Conservation (phyloP, 164 flowering plant genomes). For the Magnolia sinica region DNA sequence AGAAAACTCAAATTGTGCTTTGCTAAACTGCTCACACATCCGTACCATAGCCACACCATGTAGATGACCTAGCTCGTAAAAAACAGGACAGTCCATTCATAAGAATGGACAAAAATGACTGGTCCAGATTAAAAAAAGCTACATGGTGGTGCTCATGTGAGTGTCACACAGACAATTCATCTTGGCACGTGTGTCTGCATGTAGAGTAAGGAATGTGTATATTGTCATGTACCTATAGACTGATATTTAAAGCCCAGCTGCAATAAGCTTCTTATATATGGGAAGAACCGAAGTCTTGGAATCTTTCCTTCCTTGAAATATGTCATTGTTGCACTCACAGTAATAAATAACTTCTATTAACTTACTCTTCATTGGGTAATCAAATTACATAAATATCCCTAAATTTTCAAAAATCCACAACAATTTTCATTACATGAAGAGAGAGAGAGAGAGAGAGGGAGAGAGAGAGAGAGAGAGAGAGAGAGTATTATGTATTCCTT, state of each 20-base stretch:
- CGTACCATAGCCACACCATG: too few species aligned
- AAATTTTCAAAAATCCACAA: too few species aligned
- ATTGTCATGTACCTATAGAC: slow-evolving; percentile 65
- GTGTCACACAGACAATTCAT: not conserved
- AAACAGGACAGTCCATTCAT: too few species aligned
- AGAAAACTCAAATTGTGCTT: not conserved
- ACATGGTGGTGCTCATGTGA: not conserved
- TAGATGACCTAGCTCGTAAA: too few species aligned
- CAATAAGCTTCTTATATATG: slow-evolving; percentile 78
- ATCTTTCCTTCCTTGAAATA: slow-evolving; percentile 55
- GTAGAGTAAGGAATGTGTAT: not conserved
- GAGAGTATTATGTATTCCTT: slow-evolving; percentile 47
- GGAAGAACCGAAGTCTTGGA: slow-evolving; percentile 74
- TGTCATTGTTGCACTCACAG: slow-evolving; percentile 43
- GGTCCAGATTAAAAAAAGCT: too few species aligned
- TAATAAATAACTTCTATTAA: too few species aligned
- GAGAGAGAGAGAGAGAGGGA: too few species aligned
- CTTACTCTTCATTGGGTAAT: not conserved
- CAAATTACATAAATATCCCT: not conserved
- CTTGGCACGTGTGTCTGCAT: not conserved
- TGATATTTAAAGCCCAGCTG: slow-evolving; percentile 84
- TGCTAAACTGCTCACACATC: too few species aligned
- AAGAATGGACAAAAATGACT: too few species aligned
- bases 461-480: slow-evolving; percentile 24
- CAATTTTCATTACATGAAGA: slow-evolving; percentile 1